Evolutionary conservation across 805 yeast species (phyloP).

Genomic region (Priceomyces melissophilus): DNA sequence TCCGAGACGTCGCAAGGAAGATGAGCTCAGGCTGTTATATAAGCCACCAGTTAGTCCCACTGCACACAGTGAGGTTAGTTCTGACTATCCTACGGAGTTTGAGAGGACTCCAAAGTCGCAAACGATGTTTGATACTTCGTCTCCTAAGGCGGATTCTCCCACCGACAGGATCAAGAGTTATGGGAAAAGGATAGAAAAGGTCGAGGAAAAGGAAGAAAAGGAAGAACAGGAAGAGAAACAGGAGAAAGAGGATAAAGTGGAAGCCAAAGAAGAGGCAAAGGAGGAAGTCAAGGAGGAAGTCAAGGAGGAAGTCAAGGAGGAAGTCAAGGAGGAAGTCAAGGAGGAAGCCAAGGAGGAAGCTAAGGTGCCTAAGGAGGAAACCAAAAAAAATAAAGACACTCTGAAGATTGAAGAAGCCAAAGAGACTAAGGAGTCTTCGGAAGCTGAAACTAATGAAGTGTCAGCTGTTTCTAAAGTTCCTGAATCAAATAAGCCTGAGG

Average conservation of each 20-base stretch:
- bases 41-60: conserved; percentile 22
- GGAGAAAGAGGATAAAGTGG: background rate
- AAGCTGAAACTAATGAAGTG: background rate
- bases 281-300: background rate
- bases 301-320: background rate
- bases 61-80: conserved; percentile 29
- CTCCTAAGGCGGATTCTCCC: too few species aligned
- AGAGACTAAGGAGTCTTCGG: background rate
- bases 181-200: background rate
- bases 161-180: too few species aligned
- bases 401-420: background rate
- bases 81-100: conserved; percentile 28
- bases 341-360: background rate
- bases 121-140: background rate
- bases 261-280: background rate
- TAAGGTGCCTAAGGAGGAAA: background rate
- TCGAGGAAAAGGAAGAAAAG: conserved; percentile 5
- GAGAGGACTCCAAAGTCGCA: conserved; percentile 13
- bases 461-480: too few species aligned
- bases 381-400: background rate
- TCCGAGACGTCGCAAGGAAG: conserved; percentile 7
- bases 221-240: conserved; percentile 1
- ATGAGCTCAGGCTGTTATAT: conserved; percentile 7
- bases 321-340: background rate
- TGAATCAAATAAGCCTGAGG: too few species aligned